Percentiles rank a stretch among this genome's conserved stretches.
Evolutionary conservation across 1,284 basidiomycete genomes (phyloP).

Genomic region (Naganishia cerealis): DNA sequence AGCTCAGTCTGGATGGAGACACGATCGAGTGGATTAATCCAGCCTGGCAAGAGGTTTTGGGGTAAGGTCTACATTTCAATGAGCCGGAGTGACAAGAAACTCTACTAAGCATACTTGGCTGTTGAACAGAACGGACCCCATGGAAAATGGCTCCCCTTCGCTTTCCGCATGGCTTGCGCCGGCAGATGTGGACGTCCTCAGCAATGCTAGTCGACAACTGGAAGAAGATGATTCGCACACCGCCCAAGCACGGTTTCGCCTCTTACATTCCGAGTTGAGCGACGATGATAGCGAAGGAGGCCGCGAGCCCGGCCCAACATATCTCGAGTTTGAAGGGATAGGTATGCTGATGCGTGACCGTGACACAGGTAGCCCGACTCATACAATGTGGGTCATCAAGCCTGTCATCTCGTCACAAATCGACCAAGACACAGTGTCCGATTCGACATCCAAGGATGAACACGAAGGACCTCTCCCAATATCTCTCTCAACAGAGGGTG

Average conservation of each 20-base stretch:
- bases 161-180: conserved; percentile 81
- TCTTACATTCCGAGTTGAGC: conserved; percentile 58
- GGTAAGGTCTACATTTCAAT: conserved; percentile 62
- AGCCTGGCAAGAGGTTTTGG: conserved; percentile 83
- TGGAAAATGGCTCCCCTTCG: conserved; percentile 73
- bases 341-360: conserved; percentile 98
- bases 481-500: conserved; percentile 18
- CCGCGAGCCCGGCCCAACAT: conserved; percentile 59
- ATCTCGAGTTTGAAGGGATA: conserved; percentile 91
- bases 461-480: conserved; percentile 18
- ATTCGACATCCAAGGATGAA: not conserved
- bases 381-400: conserved; percentile 99
- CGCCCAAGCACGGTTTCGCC: conserved; percentile 84
- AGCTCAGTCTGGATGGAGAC: conserved; percentile 89
- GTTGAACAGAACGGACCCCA: conserved; percentile 71
- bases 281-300: conserved; percentile 46
- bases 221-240: conserved; percentile 91
- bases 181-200: conserved; percentile 81
- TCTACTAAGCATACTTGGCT: not conserved
- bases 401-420: conserved; percentile 64
- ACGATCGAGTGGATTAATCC: conserved; percentile 87
- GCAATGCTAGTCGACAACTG: conserved; percentile 79
- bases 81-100: not conserved
- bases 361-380: conserved; percentile 78
- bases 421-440: conserved; percentile 11